Percentiles rank a stretch among this genome's conserved stretches.
phyloP scores from a whole-genome alignment of 441 rosid species.

The Flueggea neowawraea region DNA sequence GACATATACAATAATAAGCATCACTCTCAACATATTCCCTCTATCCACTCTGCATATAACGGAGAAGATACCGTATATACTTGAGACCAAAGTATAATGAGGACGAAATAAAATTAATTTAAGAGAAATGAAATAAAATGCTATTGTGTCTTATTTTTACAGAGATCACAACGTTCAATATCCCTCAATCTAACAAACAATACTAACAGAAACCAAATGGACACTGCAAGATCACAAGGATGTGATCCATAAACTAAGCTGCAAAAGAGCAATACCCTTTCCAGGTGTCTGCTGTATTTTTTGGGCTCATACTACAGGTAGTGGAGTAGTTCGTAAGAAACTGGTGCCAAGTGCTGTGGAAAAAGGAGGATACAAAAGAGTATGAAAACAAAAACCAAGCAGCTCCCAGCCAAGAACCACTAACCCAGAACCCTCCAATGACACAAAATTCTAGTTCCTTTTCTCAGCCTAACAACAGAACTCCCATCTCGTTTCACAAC shows the following conservation, averaged over 20 bases:
- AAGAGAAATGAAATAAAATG: too few relatives aligned
- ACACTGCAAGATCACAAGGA: slow-evolving; percentile 27
- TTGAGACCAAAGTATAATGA: slow-evolving; percentile 13
- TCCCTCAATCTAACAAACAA: slow-evolving; percentile 6
- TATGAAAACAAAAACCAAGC: too few relatives aligned
- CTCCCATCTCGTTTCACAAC: too few relatives aligned
- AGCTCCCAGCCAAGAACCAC: too few relatives aligned
- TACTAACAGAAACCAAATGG: slow-evolving; percentile 12
- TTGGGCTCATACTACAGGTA: slow-evolving; percentile 4
- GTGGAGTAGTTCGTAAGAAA: slow-evolving; percentile 15
- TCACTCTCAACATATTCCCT: slow-evolving; percentile 11
- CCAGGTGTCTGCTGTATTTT: slow-evolving; percentile 18
- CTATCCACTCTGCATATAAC: slow-evolving; percentile 12
- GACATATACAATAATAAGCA: not conserved
- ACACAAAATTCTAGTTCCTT: too few relatives aligned
- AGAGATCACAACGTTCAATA: slow-evolving; percentile 8
- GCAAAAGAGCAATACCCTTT: slow-evolving; percentile 20
- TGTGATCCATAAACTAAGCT: slow-evolving; percentile 2
- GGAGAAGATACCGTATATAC: slow-evolving; percentile 11
- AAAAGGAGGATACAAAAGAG: not conserved
- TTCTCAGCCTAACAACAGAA: too few relatives aligned
- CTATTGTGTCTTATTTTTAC: too few relatives aligned
- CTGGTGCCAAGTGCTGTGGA: slow-evolving; percentile 6
- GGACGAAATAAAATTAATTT: not conserved
- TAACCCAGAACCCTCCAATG: too few relatives aligned